Conservation (phyloP, 139 green algal species). For the Chlorella ohadii region DNA sequence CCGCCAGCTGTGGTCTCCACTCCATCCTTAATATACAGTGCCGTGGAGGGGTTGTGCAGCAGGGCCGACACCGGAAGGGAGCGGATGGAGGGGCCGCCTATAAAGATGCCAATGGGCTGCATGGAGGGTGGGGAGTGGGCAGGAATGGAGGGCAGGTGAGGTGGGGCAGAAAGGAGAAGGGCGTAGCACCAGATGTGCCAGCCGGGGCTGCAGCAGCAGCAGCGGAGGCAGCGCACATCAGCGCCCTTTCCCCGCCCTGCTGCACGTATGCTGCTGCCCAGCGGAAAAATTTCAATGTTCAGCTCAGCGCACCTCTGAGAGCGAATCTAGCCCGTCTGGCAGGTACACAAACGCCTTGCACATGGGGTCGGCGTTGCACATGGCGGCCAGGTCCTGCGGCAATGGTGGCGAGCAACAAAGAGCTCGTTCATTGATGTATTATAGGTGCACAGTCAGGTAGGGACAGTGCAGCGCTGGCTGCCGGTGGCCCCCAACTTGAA, state of each 20-base stretch:
- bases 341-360: slow-evolving; percentile 47
- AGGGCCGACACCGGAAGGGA: not conserved
- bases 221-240: too few species aligned
- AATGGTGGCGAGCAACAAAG: too few species aligned
- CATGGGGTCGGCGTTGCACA: slow-evolving; percentile 23
- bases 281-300: too few species aligned
- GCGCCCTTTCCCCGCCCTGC: too few species aligned
- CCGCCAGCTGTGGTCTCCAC: not conserved
- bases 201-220: too few species aligned
- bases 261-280: too few species aligned
- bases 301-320: not conserved
- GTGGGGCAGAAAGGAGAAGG: not conserved
- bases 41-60: slow-evolving; percentile 14
- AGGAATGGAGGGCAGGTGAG: not conserved
- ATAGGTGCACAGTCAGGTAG: too few species aligned
- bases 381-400: slow-evolving; percentile 15
- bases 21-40: slow-evolving; percentile 11
- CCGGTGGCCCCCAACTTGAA: too few species aligned
- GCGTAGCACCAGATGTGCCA: too few species aligned
- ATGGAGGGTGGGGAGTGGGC: too few species aligned
- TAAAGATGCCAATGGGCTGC: slow-evolving; percentile 33
- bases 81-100: not conserved
- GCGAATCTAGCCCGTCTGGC: slow-evolving; percentile 19
- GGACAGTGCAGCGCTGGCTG: too few species aligned
- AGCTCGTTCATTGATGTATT: too few species aligned